Percentiles rank a stretch among this genome's conserved stretches.
phyloP scores from a whole-genome alignment of 202 grass and related monocot genomes.

The Carex sylvatica region DNA sequence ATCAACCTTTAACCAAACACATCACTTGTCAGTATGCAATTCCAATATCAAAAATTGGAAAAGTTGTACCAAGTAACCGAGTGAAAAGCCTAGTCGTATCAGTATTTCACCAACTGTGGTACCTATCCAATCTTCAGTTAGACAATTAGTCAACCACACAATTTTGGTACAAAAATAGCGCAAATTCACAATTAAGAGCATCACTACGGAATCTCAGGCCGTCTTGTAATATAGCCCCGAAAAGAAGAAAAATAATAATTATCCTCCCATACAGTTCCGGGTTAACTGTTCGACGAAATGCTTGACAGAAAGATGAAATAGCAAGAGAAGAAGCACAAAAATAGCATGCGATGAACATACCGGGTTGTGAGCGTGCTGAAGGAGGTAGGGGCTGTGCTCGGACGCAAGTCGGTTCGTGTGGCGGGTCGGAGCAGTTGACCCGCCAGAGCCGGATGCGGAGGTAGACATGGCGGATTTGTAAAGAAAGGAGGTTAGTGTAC shows the following conservation, averaged over 20 bases:
- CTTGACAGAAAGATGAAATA: background rate
- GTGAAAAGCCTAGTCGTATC: background rate
- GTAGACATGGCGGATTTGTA: conserved; percentile 30
- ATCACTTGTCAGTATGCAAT: background rate
- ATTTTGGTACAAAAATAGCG: background rate
- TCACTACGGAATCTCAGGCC: background rate
- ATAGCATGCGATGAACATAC: conserved; percentile 17
- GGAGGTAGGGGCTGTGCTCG: conserved; percentile 96
- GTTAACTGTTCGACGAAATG: background rate
- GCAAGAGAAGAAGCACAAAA: background rate
- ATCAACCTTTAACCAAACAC: conserved; percentile 56
- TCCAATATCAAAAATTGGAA: background rate
- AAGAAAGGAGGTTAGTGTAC: background rate
- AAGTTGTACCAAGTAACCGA: background rate
- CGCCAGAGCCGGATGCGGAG: conserved; percentile 23
- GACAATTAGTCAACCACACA: background rate
- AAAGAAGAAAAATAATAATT: background rate
- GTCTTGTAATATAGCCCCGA: background rate
- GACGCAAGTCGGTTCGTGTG: conserved; percentile 75
- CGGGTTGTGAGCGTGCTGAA: conserved; percentile 96
- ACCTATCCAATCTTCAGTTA: background rate
- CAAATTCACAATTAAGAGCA: background rate
- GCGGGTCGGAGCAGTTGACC: conserved; percentile 31
- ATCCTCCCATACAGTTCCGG: background rate
- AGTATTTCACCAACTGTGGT: background rate